phyloP scores from a whole-genome alignment of 495 filamentous ascomycete genomes.

The Oidiodendron maius region DNA sequence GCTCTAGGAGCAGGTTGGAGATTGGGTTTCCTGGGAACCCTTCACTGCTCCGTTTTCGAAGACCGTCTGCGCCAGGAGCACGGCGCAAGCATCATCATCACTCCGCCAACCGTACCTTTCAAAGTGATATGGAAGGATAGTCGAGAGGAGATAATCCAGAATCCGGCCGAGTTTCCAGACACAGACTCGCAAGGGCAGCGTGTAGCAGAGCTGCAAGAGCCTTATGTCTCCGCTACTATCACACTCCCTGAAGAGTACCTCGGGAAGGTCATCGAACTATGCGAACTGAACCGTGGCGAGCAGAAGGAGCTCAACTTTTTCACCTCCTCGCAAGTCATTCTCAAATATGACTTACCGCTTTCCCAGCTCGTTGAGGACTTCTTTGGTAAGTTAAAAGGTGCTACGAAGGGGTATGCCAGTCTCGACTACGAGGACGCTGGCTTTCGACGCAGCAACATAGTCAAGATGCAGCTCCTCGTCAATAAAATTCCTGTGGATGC shows the following conservation, averaged over 20 bases:
- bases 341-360: slow-evolving; percentile 86
- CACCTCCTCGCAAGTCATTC: slow-evolving; percentile 87
- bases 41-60: slow-evolving; percentile 97
- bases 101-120: slow-evolving; percentile 88
- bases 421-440: slow-evolving; percentile 95
- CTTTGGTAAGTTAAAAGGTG: slow-evolving; percentile 92
- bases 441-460: slow-evolving; percentile 71
- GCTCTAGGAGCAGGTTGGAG: slow-evolving; percentile 92
- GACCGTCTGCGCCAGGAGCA: slow-evolving; percentile 94
- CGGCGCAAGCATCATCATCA: slow-evolving; percentile 93
- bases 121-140: slow-evolving; percentile 75
- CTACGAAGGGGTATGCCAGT: slow-evolving; percentile 68
- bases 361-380: slow-evolving; percentile 91
- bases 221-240: slow-evolving; percentile 79
- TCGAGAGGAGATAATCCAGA: slow-evolving; percentile 67
- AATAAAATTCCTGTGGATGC: slow-evolving; percentile 93
- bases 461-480: slow-evolving; percentile 88
- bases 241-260: slow-evolving; percentile 92
- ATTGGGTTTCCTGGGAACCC: slow-evolving; percentile 88
- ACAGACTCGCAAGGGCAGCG: slow-evolving; percentile 51
- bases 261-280: slow-evolving; percentile 90
- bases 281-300: slow-evolving; percentile 80
- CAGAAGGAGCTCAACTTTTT: slow-evolving; percentile 87
- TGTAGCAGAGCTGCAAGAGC: slow-evolving; percentile 69
- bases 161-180: slow-evolving; percentile 83